Evolutionary conservation across 345 rosid genomes (phyloP).

Genomic region (Capsella bursapastoris): DNA sequence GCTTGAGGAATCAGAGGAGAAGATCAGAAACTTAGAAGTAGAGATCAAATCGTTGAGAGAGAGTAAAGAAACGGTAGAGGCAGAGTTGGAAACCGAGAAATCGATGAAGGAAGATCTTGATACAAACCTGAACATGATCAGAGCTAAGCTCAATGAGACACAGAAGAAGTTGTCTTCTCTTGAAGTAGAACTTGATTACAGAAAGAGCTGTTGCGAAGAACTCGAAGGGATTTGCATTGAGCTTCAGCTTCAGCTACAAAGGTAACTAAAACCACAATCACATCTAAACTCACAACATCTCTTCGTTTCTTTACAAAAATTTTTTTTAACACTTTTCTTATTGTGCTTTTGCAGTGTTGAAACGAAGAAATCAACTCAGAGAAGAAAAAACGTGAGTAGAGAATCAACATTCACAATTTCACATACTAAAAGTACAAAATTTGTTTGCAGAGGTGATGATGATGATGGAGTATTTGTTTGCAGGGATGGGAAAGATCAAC

Average conservation of each 20-base stretch:
- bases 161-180: slow-evolving; percentile 73
- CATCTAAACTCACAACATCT: slow-evolving; percentile 3
- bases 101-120: slow-evolving; percentile 82
- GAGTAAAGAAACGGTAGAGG: slow-evolving; percentile 58
- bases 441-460: neutral
- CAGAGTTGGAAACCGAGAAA: slow-evolving; percentile 75
- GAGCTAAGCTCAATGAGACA: slow-evolving; percentile 67
- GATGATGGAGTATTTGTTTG: slow-evolving; percentile 30
- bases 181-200: slow-evolving; percentile 88
- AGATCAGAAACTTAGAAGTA: slow-evolving; percentile 50
- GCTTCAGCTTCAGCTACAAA: slow-evolving; percentile 91
- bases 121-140: slow-evolving; percentile 72
- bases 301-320: neutral
- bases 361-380: slow-evolving; percentile 55
- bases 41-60: slow-evolving; percentile 61
- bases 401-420: neutral
- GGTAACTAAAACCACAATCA: slow-evolving; percentile 49
- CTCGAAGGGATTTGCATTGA: slow-evolving; percentile 86
- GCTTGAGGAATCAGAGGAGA: slow-evolving; percentile 54
- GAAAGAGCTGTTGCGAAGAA: slow-evolving; percentile 79
- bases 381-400: slow-evolving; percentile 66
- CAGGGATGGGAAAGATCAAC: slow-evolving; percentile 75
- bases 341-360: slow-evolving; percentile 56
- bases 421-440: neutral
- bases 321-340: too few species aligned